Evolutionary conservation across 805 yeast genomes (phyloP), one percentile per base, ranked within the genome.

Genomic region (Ogataea dorogensis): DNA sequence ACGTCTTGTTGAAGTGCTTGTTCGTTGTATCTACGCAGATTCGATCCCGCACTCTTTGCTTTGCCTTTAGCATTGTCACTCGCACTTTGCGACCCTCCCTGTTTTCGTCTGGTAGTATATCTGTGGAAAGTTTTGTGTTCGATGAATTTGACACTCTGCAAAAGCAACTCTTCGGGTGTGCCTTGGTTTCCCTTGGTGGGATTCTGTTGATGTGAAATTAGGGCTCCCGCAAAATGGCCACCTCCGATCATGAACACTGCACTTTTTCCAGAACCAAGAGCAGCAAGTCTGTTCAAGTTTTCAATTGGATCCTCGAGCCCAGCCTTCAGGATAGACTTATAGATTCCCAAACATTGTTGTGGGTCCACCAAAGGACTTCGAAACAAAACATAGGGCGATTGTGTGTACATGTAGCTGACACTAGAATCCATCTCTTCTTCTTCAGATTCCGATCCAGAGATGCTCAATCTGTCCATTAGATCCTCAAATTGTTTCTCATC

Each of bases 161-260:
- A 77, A 28, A 71, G 65, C n/a, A 73, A 54, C 10, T 73, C 69
- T 35, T 66, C 74, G 21, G 68, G 64, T 25, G 68, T 63, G 14
- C 68, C 72, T 5, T 68, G 65, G 44, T 77, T 77, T 2, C 87
- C 86, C 46, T 72, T 73, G 2, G 73, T 69, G 24, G 66, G 67
- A 33, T 67, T 65, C 16, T 75, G 81, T 31, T 68, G 68, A 53
- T 89, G 97, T 2, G 87, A 77, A 7, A 93, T 70, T 27, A 93
- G 83, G 0, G 96, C 96, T 13, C 93, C 98, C 0, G 98, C 96
- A 67, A 93, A 93, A 63, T 93, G 97, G 26, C 98, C 98, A 28
- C 98, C 97, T 11, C 97, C 97, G 35, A 93, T 75, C 96, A 93
- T 86, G 48, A 93, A 75, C 9, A 93, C 59, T 0, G 95, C 95